Evolutionary conservation across 139 green algal species (phyloP).

Genomic region (Chlorella vulgaris): DNA sequence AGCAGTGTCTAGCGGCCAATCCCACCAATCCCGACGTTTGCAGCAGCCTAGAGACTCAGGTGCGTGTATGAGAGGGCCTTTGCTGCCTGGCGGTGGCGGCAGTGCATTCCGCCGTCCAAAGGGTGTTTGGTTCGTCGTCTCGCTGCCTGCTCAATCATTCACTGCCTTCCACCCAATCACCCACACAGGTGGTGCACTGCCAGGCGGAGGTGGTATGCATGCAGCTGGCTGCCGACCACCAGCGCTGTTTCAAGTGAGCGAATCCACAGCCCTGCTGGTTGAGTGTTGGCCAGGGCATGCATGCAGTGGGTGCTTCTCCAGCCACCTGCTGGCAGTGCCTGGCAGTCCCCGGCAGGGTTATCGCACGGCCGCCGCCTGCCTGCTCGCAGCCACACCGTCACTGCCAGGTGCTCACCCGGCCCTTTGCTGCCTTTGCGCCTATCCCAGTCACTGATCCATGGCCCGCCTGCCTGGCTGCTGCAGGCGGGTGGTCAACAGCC

Average conservation of each 20-base stretch:
- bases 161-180: no score
- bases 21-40: neutral
- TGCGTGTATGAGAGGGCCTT: neutral
- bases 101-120: neutral
- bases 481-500: slow-evolving; percentile 29
- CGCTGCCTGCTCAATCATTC: no score
- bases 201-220: slow-evolving; percentile 30
- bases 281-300: neutral
- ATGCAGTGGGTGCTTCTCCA: neutral
- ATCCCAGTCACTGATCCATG: neutral
- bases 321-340: neutral
- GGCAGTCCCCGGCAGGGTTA: neutral
- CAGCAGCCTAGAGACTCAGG: slow-evolving; percentile 32
- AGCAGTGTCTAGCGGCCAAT: slow-evolving; percentile 16
- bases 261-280: neutral
- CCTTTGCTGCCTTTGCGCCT: neutral
- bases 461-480: neutral
- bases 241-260: slow-evolving; percentile 35
- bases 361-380: no score
- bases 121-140: neutral
- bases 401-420: no score
- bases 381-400: no score
- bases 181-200: slow-evolving; percentile 43
- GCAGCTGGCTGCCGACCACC: slow-evolving; percentile 22
- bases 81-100: neutral